Conservation (phyloP, 2,329 filamentous ascomycete genomes). For the Claviceps maximensis region DNA sequence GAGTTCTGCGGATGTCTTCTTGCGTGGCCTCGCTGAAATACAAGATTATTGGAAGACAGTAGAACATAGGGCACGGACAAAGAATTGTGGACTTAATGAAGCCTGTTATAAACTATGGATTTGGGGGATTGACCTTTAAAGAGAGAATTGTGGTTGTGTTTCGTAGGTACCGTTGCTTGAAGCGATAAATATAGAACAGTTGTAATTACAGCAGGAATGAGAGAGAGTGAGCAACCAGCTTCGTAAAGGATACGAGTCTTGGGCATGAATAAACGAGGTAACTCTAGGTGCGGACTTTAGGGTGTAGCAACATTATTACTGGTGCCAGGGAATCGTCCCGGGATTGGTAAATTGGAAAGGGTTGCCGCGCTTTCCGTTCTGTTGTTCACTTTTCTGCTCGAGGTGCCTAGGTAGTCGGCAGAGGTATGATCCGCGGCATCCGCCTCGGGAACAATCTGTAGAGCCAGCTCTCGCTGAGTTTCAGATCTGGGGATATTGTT, state of each 20-base stretch:
- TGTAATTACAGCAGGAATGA: not conserved
- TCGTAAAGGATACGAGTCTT: not conserved
- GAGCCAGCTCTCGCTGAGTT: constrained; percentile 12
- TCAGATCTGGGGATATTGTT: constrained; percentile 9
- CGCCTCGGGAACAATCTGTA: constrained; percentile 10
- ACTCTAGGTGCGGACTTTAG: constrained; percentile 1
- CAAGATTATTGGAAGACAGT: too few relatives aligned
- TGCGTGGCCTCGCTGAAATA: too few relatives aligned
- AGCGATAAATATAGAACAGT: not conserved
- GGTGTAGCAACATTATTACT: constrained; percentile 25
- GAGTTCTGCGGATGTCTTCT: too few relatives aligned
- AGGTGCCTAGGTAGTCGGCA: not conserved
- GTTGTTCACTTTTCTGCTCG: constrained; percentile 15
- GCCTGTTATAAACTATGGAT: too few relatives aligned
- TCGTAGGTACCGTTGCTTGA: too few relatives aligned
- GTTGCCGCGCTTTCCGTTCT: constrained; percentile 35
- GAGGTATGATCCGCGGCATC: constrained; percentile 7
- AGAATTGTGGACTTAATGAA: too few relatives aligned
- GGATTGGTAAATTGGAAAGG: constrained; percentile 55
- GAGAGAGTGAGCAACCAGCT: not conserved
- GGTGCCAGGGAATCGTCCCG: constrained; percentile 47
- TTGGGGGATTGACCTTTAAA: too few relatives aligned
- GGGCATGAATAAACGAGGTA: not conserved
- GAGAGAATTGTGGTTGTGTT: too few relatives aligned
- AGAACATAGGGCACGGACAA: too few relatives aligned